Percentiles rank a stretch among this genome's conserved stretches.
Evolutionary conservation across 2,329 filamentous ascomycete genomes (phyloP).

Genomic region (Apiospora saccharicola): DNA sequence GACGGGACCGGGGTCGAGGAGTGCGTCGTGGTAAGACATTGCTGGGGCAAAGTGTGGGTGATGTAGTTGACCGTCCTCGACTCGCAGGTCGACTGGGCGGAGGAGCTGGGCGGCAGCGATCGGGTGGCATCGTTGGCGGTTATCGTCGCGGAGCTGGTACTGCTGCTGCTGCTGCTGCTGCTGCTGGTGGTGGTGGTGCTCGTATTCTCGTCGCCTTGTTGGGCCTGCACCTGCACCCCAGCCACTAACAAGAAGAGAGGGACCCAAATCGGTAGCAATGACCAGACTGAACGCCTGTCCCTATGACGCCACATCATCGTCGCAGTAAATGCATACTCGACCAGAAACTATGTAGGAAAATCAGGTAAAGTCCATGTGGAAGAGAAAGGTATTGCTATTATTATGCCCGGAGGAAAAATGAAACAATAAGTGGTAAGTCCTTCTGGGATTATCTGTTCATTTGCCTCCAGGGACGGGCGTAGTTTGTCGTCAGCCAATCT

Average conservation of each 20-base stretch:
- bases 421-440: background rate
- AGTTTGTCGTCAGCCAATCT: conserved; percentile 1
- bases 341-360: background rate
- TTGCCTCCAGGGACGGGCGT: background rate
- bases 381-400: background rate
- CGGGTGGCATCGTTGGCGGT: conserved; percentile 7
- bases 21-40: conserved; percentile 74
- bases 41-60: conserved; percentile 77
- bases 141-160: background rate
- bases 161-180: background rate
- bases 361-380: conserved; percentile 18
- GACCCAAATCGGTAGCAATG: conserved; percentile 15
- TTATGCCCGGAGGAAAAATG: background rate
- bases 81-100: conserved; percentile 54
- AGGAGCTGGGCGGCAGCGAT: conserved; percentile 17
- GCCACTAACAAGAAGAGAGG: conserved; percentile 3
- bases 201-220: background rate
- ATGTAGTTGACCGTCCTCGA: conserved; percentile 81
- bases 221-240: conserved; percentile 19
- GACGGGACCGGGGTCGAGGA: conserved; percentile 39
- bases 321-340: conserved; percentile 23
- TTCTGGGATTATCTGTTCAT: background rate
- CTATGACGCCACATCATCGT: conserved; percentile 24
- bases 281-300: conserved; percentile 23
- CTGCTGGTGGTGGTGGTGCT: background rate